phyloP scores from a whole-genome alignment of 495 filamentous ascomycete genomes.

The Podospora pseudocomata region DNA sequence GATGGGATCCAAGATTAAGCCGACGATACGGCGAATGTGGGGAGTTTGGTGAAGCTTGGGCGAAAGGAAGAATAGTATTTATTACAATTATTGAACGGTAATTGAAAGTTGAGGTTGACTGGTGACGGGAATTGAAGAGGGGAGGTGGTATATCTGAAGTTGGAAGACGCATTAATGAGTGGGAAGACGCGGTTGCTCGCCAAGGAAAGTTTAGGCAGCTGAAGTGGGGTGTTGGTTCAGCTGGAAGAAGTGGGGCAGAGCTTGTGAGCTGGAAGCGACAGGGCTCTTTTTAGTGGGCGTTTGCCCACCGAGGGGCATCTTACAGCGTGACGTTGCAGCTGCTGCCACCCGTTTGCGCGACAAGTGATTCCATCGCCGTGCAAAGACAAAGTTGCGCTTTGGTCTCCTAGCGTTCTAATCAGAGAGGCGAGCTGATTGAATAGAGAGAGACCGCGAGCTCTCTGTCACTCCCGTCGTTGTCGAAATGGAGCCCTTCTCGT shows the following conservation, averaged over 20 bases:
- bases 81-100: too few relatives aligned
- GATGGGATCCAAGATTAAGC: neutral
- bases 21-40: too few relatives aligned
- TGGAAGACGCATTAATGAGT: neutral
- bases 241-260: neutral
- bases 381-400: neutral
- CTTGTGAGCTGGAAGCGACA: neutral
- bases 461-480: neutral
- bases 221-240: neutral
- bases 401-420: neutral
- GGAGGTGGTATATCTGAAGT: neutral
- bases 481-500: conserved; percentile 88
- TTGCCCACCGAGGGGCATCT: neutral
- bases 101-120: neutral
- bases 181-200: neutral
- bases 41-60: too few relatives aligned
- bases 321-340: neutral
- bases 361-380: neutral
- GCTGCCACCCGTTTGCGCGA: neutral
- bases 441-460: neutral
- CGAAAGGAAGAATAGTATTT: too few relatives aligned
- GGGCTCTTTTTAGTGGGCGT: neutral
- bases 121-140: too few relatives aligned
- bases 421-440: neutral
- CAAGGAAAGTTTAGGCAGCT: neutral